Evolutionary conservation across 1,139 yeast genomes (phyloP).

Genomic region (Pichia sp.): DNA sequence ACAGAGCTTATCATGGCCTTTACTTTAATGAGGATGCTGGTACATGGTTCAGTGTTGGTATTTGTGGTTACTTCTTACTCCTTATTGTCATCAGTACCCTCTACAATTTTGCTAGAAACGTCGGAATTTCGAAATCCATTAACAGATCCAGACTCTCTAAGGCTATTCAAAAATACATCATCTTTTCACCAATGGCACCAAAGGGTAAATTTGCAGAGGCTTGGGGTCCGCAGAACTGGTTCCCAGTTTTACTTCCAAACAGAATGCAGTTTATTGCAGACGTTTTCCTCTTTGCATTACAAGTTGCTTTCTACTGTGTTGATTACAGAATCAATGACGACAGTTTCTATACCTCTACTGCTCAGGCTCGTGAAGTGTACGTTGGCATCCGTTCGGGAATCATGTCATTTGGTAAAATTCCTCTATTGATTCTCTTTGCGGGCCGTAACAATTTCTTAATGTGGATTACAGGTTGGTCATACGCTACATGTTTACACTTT

Average conservation of each 20-base stretch:
- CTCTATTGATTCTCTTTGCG: slow-evolving; percentile 42
- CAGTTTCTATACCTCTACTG: slow-evolving; percentile 19
- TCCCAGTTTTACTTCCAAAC: slow-evolving; percentile 13
- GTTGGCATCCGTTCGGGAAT: slow-evolving; percentile 44
- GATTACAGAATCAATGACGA: slow-evolving; percentile 21
- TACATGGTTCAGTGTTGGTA: slow-evolving; percentile 32
- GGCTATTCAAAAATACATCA: slow-evolving; percentile 17
- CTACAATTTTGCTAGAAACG: slow-evolving; percentile 21
- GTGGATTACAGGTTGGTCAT: slow-evolving; percentile 54
- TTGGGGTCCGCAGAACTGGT: slow-evolving; percentile 9
- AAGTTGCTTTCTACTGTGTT: slow-evolving; percentile 12
- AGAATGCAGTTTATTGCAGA: slow-evolving; percentile 13
- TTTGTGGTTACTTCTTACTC: slow-evolving; percentile 32
- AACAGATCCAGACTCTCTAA: slow-evolving; percentile 13
- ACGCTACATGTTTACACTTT: slow-evolving; percentile 45
- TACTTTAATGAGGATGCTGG: slow-evolving; percentile 19
- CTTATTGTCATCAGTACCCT: slow-evolving; percentile 22
- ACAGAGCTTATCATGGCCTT: slow-evolving; percentile 11
- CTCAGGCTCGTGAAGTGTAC: slow-evolving; percentile 39
- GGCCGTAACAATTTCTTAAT: slow-evolving; percentile 58
- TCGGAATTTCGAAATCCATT: slow-evolving; percentile 12
- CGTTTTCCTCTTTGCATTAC: slow-evolving; percentile 8
- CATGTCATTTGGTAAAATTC: slow-evolving; percentile 38
- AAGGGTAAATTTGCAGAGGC: slow-evolving; percentile 16
- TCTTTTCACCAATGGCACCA: slow-evolving; percentile 20